Evolutionary conservation across 768 basidiomycete species (phyloP).

Genomic region (Leccinum pellstonianum): DNA sequence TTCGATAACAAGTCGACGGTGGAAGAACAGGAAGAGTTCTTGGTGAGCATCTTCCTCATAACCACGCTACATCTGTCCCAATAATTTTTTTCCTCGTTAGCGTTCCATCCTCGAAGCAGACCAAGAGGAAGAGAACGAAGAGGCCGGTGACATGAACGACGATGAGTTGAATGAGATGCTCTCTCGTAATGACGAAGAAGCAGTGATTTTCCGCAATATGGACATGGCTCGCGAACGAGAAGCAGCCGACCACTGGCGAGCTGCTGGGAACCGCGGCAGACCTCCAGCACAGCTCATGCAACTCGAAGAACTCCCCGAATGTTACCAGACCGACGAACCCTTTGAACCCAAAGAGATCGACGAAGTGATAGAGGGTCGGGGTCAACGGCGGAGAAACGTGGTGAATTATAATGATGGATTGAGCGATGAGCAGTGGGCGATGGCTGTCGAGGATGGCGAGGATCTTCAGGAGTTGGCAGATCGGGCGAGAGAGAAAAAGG

Average conservation of each 20-base stretch:
- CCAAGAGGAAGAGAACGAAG: slow-evolving; percentile 87
- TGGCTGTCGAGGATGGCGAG: slow-evolving; percentile 81
- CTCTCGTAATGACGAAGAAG: slow-evolving; percentile 80
- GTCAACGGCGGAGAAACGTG: slow-evolving; percentile 76
- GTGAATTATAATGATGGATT: slow-evolving; percentile 94
- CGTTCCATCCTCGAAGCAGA: slow-evolving; percentile 89
- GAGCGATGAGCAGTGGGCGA: slow-evolving; percentile 90
- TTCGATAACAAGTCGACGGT: slow-evolving; percentile 99
- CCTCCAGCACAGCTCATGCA: slow-evolving; percentile 77
- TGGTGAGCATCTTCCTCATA: slow-evolving; percentile 49
- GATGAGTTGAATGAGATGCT: slow-evolving; percentile 94
- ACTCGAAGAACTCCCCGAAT: slow-evolving; percentile 87
- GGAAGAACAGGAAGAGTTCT: slow-evolving; percentile 94
- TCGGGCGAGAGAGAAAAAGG: slow-evolving; percentile 61
- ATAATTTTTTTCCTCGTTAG: slow-evolving; percentile 38
- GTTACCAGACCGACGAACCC: slow-evolving; percentile 83
- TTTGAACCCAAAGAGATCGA: slow-evolving; percentile 65
- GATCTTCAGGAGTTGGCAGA: slow-evolving; percentile 74
- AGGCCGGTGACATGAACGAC: slow-evolving; percentile 89
- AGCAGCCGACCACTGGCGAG: slow-evolving; percentile 62
- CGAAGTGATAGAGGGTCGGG: slow-evolving; percentile 67
- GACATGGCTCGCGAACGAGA: slow-evolving; percentile 79
- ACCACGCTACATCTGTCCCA: neutral
- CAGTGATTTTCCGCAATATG: slow-evolving; percentile 73
- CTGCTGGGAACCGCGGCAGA: slow-evolving; percentile 71